Conservation (phyloP, 2,329 filamentous ascomycete genomes). For the Sarocladiaceae sp. region DNA sequence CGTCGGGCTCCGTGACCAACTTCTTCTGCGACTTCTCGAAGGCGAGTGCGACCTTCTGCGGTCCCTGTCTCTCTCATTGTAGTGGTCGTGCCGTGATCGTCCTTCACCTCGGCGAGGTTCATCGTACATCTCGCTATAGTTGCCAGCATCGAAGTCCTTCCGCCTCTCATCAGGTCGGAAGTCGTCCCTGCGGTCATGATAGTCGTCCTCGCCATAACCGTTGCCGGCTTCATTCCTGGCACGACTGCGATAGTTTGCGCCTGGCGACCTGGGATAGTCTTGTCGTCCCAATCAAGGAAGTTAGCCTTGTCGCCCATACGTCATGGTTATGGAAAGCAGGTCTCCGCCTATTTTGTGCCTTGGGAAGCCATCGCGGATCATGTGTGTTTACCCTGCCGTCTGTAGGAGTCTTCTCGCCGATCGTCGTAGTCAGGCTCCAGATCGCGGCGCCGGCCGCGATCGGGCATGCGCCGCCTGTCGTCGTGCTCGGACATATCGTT, state of each 20-base stretch:
- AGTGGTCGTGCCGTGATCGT: conserved; percentile 16
- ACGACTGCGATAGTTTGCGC: conserved; percentile 29
- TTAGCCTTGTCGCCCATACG: conserved; percentile 35
- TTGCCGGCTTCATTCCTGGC: conserved; percentile 20
- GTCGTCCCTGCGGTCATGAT: conserved; percentile 20
- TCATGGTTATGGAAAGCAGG: background rate
- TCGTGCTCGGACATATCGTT: conserved; percentile 40
- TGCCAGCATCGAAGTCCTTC: conserved; percentile 10
- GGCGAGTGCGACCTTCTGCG: conserved; percentile 21
- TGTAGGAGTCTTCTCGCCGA: conserved; percentile 34
- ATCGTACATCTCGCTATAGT: conserved; percentile 35
- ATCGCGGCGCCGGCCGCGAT: conserved; percentile 20
- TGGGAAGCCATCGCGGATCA: conserved; percentile 23
- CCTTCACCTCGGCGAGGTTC: conserved; percentile 16
- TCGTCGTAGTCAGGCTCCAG: conserved; percentile 17
- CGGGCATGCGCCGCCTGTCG: conserved; percentile 26
- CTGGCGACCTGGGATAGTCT: conserved; percentile 40
- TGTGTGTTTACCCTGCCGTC: conserved; percentile 47
- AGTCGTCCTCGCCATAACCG: conserved; percentile 12
- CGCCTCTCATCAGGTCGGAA: conserved; percentile 12
- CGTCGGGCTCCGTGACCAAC: conserved; percentile 29
- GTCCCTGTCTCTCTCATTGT: conserved; percentile 16
- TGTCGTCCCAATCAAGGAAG: conserved; percentile 37
- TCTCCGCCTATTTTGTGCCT: background rate
- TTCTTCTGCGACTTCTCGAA: conserved; percentile 21